Evolutionary conservation across 257 asterid species (phyloP).

Genomic region (Solanum ahanhuiri): DNA sequence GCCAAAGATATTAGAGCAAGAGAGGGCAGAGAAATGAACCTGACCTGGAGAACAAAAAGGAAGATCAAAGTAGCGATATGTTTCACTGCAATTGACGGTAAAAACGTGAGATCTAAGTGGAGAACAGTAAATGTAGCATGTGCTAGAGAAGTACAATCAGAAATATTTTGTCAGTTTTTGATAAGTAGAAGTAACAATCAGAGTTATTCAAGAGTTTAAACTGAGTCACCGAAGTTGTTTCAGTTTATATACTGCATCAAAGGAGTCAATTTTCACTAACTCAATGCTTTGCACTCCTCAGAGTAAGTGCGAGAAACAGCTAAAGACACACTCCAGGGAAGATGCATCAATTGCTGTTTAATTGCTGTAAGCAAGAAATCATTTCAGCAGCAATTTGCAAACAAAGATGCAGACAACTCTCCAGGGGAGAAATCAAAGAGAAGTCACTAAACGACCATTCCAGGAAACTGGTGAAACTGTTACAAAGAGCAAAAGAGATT

Average conservation of each 20-base stretch:
- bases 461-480: background rate
- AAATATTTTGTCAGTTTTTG: background rate
- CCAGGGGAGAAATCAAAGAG: background rate
- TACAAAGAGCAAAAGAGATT: background rate
- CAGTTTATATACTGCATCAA: background rate
- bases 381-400: background rate
- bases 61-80: conserved; percentile 42
- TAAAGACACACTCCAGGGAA: background rate
- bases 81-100: conserved; percentile 26
- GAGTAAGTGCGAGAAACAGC: background rate
- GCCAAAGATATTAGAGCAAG: background rate
- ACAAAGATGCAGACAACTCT: background rate
- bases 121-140: background rate
- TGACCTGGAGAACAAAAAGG: conserved; percentile 47
- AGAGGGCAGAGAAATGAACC: background rate
- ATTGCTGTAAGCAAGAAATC: background rate
- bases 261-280: background rate
- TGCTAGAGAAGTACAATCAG: background rate
- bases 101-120: background rate
- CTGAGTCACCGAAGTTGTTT: background rate
- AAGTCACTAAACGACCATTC: background rate
- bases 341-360: background rate
- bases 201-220: background rate
- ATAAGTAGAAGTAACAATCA: background rate
- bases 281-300: background rate